phyloP scores from a whole-genome alignment of 2,329 filamentous ascomycete species.

The Chrysosporium queenslandicum region DNA sequence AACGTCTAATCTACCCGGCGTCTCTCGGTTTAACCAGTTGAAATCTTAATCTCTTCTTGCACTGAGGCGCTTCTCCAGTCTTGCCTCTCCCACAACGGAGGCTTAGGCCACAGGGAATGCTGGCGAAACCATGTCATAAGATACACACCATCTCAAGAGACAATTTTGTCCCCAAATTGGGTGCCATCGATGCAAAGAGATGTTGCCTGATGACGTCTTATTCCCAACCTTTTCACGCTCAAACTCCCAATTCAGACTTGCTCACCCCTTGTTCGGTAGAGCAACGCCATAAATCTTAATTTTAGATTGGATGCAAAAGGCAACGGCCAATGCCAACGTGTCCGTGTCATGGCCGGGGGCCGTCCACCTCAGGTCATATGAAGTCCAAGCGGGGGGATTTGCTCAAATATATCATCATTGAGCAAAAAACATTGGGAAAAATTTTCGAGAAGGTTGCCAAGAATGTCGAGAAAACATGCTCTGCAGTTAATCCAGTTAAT shows the following conservation, averaged over 20 bases:
- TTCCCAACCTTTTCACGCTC: too few relatives aligned
- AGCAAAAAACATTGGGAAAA: background rate
- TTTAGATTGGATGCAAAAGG: background rate
- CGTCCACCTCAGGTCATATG: background rate
- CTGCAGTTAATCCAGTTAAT: background rate
- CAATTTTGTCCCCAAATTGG: too few relatives aligned
- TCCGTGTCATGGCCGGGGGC: background rate
- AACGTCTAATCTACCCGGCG: background rate
- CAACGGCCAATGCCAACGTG: background rate
- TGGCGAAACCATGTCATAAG: too few relatives aligned
- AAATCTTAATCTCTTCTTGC: background rate
- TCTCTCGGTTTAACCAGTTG: background rate
- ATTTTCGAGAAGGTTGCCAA: background rate
- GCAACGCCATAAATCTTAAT: slow-evolving; percentile 1
- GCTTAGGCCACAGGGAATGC: background rate
- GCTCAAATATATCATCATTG: background rate
- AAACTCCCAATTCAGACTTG: too few relatives aligned
- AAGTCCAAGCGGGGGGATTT: background rate
- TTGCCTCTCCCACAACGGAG: background rate
- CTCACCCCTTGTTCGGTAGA: background rate
- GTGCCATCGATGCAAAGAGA: background rate
- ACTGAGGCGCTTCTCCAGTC: background rate
- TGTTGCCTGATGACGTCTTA: background rate
- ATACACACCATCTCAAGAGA: too few relatives aligned
- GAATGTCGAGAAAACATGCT: background rate